phyloP scores from a whole-genome alignment of 345 rosid genomes.

The Eucalyptus melliodora region DNA sequence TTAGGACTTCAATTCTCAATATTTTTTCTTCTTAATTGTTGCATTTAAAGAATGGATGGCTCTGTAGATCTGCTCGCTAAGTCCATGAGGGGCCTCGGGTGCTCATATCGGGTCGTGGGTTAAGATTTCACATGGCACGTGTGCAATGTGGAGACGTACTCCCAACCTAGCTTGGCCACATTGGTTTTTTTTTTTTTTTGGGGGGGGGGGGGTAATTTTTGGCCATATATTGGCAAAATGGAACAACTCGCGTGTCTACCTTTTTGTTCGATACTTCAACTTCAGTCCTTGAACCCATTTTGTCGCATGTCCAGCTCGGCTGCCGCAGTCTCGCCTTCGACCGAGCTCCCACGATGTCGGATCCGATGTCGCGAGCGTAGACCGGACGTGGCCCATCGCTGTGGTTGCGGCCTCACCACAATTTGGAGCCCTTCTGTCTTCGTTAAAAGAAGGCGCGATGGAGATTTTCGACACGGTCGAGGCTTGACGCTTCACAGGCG shows the following conservation, averaged over 20 bases:
- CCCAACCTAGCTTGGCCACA: neutral
- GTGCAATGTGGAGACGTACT: neutral
- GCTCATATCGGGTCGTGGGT: neutral
- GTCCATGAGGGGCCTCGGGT: neutral
- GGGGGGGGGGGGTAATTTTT: too few species aligned
- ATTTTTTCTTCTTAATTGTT: too few species aligned
- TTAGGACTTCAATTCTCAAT: neutral
- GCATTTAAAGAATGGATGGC: neutral
- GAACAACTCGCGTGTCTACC: neutral
- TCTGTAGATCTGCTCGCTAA: accelerated
- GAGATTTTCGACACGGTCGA: neutral
- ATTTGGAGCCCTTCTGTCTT: neutral
- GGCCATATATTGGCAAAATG: neutral
- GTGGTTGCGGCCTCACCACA: neutral
- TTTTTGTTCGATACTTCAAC: neutral
- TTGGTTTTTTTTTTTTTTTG: neutral
- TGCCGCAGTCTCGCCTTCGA: neutral
- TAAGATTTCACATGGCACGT: too few species aligned
- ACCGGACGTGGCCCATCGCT: too few species aligned
- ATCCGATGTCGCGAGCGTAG: too few species aligned
- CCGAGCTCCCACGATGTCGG: neutral
- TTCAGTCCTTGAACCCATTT: neutral
- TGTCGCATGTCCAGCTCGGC: neutral
- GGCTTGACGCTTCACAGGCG: neutral
- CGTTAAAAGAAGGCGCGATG: neutral